Base-by-base conservation (phyloP, 2,329 filamentous ascomycete genomes). In the Cladophialophora exuberans region DNA sequence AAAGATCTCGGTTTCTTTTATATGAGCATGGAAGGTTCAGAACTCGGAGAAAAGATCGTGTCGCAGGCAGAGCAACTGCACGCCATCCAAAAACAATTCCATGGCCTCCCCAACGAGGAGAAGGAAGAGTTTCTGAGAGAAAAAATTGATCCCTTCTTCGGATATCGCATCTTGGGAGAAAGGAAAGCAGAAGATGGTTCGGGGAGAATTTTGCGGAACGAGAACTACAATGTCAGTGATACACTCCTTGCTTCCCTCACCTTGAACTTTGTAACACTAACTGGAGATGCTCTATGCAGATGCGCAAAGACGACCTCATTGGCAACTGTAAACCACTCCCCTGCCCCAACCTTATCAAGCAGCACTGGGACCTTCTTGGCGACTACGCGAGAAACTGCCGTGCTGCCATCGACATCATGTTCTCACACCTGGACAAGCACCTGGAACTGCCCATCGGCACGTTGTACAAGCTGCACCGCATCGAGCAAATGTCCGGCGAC, bases 1-100 rank as follows among this genome's bases (percentile, higher is more conserved):
- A 49, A 39, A 20, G 46, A 49, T 13, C 46, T 49, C 22, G 46
- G 46, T 18, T 49, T 49, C 46, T 49, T 49, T 35, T 49, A 49
- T 26, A 20, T 49, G 46, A 39, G 23, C 46, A 49, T 49, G 46
- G 35, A 49, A 49, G 46, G 46, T 3, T 49, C 46, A 3, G 33
- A 31, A 2, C 33, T 49, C n/a, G 46, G 46, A 9, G 46, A 49
- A 28, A 49, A 49, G 46, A 36, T 49, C 5, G 46, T 49, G 9
- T 17, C 33, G 20, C 46, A 49, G 23, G 46, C 46, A 31, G 46
- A 49, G 17, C 31, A 39, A 20, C 46, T 49, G 1, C 46, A 49
- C 15, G n/a, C 22, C 23, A 11, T 49, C 7, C 46, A 49, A 28
- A 49, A 49, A 35, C 31, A 49, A 35, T 49, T 49, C 5, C 46